Evolutionary conservation across 2,329 filamentous ascomycete genomes (phyloP), one percentile per base, ranked within the genome.

Genomic region (Raffaelea albimanens): DNA sequence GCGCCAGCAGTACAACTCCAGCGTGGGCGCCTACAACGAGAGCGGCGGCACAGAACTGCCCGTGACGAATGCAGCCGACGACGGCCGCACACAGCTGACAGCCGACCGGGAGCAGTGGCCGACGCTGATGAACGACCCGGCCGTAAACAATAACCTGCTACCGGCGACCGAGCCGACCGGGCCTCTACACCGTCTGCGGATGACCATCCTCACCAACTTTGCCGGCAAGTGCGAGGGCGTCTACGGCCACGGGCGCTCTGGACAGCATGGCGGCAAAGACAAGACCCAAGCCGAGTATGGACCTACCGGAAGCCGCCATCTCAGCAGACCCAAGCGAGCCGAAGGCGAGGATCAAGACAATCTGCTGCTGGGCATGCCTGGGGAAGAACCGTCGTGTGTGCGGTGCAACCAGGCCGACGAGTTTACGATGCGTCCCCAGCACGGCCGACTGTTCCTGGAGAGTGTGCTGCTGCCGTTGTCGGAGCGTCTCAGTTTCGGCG

Each of bases 401-500:
- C 39, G 25, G 22, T 52, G 50, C 33, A 29, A 22, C 0, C 25
- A 3, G 1, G 52, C 47, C 14, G 41, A 48, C 33, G 38, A 29
- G 10, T 52, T 54, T n/a, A 44, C 43, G 14, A 51, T 54, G 52
- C 50, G 44, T 7, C 23, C 42, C 18, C 46, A 52, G 43, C 52
- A 54, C 43, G 47, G 47, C 11, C 52, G 44, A 11, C 36, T 54
- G 18, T 51, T 52, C 8, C 43, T 52, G 2, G 48, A 52, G 21
- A 7, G 59, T 18, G 47, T 52, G 31, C 41, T 53, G 16, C 44
- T 47, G 21, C 52, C 52, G 9, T 25, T 53, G 21, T 48, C 52
- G 3, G n/a, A 44, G 44, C 5, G 10, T 1, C 7, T 40, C 18
- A 41, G 19, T 23, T 53, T 47, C 31, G 42, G 46, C 18, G 50